Evolutionary conservation across 495 filamentous ascomycete species (phyloP), one percentile per base, ranked within the genome.

Genomic region (Penicillium coffeae): DNA sequence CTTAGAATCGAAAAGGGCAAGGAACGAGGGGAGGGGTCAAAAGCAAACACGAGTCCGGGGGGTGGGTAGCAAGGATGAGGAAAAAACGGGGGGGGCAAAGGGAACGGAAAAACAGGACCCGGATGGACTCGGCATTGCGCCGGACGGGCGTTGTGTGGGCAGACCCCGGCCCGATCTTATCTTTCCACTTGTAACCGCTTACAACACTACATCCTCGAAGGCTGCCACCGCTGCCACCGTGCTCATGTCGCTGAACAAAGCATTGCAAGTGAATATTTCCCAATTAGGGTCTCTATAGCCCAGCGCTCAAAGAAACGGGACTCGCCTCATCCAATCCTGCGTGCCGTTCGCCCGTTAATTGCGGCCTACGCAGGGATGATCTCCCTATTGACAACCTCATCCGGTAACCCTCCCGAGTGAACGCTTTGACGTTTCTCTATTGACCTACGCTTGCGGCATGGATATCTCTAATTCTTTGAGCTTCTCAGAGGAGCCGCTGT

Each of bases 121-220:
- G 69, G 69, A 69, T 70, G 60, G 58, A 60, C 69, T 70, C 69
- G 69, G 69, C 69, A 69, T 70, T 53, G 40, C 43, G 40, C 42
- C 47, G 51, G 46, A 47, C 32, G n/a, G n/a, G n/a, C n/a, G n/a
- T n/a, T n/a, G n/a, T n/a, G n/a, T 48, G 50, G 42, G 42, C 48
- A 42, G n/a, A 42, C 51, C 47, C 52, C 68, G 68, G 64, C 45
- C 69, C 65, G 66, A 70, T 72, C 66, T 72, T 72, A 72, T 70
- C 68, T 62, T 21, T 44, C 42, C 15, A 13, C n/a, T n/a, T n/a
- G n/a, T n/a, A n/a, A n/a, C n/a, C n/a, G n/a, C n/a, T n/a, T n/a
- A n/a, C n/a, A n/a, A n/a, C n/a, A n/a, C n/a, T n/a, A 43, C 40
- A 16, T 43, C 13, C n/a, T 38, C n/a, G n/a, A n/a, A n/a, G n/a